These are phyloP conservation scores for Leucosporidium scottii DNA, from an alignment of 768 basidiomycete genomes.

Conservation along the genomic window DNA sequence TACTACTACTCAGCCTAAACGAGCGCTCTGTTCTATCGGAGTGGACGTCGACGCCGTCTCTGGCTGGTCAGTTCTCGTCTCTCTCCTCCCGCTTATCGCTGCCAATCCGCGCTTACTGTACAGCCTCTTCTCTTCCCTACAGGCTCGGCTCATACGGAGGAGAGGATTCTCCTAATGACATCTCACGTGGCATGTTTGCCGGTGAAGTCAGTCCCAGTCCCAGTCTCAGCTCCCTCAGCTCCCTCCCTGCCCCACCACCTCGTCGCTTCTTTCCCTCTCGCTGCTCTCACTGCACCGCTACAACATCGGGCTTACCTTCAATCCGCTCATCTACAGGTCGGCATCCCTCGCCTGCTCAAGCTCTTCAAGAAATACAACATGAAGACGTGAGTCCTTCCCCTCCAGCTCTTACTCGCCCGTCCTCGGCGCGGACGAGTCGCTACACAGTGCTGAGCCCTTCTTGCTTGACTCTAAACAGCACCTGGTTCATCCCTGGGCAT, in stretches of 20 bases:
- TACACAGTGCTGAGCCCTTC: background rate
- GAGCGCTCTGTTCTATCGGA: constrained; percentile 1
- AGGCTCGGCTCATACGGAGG: constrained; percentile 70
- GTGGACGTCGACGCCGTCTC: constrained; percentile 66
- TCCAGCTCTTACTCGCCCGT: constrained; percentile 4
- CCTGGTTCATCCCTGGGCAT: constrained; percentile 49
- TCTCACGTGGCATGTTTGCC: constrained; percentile 66
- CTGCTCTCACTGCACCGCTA: too few relatives aligned
- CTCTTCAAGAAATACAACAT: constrained; percentile 64
- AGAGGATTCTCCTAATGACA: constrained; percentile 63
- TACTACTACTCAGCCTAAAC: background rate
- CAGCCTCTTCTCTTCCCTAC: background rate
- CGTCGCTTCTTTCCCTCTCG: too few relatives aligned
- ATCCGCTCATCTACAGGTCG: constrained; percentile 44
- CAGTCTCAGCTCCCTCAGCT: too few relatives aligned
- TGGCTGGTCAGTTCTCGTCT: constrained; percentile 56
- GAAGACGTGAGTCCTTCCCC: constrained; percentile 39
- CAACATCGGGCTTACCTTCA: too few relatives aligned
- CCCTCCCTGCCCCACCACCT: too few relatives aligned
- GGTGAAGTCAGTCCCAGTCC: constrained; percentile 47
- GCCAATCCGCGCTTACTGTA: background rate
- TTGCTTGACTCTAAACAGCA: background rate
- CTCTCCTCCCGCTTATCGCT: background rate
- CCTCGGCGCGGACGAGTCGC: background rate
- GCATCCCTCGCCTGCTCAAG: constrained; percentile 60